Percentiles rank a stretch among this genome's conserved stretches.
Evolutionary conservation across 2,329 filamentous ascomycete species (phyloP).

Genomic region (Talaromyces verruculosus): DNA sequence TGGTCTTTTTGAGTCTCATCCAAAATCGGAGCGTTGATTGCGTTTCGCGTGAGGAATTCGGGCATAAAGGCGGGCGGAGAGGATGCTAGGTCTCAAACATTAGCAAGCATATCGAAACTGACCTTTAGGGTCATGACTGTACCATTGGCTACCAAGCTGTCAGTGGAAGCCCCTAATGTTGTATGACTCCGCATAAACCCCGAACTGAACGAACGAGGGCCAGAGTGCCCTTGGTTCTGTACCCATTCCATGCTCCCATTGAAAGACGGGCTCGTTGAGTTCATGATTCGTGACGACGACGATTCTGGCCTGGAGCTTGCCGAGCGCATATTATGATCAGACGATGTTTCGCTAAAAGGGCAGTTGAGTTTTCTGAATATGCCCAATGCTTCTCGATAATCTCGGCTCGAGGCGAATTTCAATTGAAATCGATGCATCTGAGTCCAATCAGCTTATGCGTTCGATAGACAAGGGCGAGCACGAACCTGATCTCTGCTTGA

Average conservation of each 20-base stretch:
- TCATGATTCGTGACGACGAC: constrained; percentile 29
- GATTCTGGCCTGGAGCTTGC: constrained; percentile 28
- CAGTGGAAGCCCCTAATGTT: constrained; percentile 10
- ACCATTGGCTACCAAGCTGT: constrained; percentile 15
- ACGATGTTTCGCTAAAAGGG: constrained; percentile 44
- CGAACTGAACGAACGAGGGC: background rate
- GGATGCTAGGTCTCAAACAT: constrained; percentile 8
- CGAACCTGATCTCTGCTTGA: constrained; percentile 32
- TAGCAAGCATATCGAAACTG: background rate
- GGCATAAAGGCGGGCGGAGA: constrained; percentile 11
- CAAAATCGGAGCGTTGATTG: background rate
- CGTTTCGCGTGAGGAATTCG: background rate
- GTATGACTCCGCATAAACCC: constrained; percentile 20
- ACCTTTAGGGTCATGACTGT: background rate
- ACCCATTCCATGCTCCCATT: background rate
- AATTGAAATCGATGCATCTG: constrained; percentile 49
- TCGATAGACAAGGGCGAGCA: background rate
- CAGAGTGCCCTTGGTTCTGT: background rate
- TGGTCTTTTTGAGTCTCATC: constrained; percentile 9
- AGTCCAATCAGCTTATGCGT: constrained; percentile 21
- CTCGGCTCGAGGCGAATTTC: constrained; percentile 42
- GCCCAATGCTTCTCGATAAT: constrained; percentile 44
- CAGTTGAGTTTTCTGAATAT: constrained; percentile 45
- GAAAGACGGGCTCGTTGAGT: constrained; percentile 3
- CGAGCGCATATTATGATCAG: constrained; percentile 26